Percentiles rank a stretch among this genome's conserved stretches.
These are phyloP conservation scores for Macroventuria anomochaeta DNA, from an alignment of 2,329 filamentous ascomycete genomes.

Conservation along the genomic window DNA sequence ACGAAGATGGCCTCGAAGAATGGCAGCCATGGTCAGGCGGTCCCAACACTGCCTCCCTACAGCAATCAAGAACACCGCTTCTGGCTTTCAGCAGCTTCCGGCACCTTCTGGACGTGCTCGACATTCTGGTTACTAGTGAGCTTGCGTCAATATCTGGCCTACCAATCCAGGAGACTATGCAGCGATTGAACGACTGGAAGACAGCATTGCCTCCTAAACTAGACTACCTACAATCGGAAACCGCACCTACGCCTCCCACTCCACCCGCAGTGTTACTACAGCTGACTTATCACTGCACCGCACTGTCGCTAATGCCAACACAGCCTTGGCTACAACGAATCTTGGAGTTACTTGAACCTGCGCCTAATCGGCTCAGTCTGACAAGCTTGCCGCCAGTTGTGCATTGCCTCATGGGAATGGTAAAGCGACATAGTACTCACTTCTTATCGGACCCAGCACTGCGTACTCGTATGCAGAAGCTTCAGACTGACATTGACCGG, in stretches of 20 bases:
- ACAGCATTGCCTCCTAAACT: conserved; percentile 34
- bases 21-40: conserved; percentile 74
- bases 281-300: conserved; percentile 34
- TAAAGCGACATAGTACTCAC: conserved; percentile 24
- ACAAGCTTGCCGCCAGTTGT: conserved; percentile 38
- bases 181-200: conserved; percentile 49
- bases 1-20: conserved; percentile 73
- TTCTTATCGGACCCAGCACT: conserved; percentile 21
- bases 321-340: conserved; percentile 26
- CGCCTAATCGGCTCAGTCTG: conserved; percentile 30
- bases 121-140: conserved; percentile 29
- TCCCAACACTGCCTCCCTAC: conserved; percentile 41
- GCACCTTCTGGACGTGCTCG: conserved; percentile 49
- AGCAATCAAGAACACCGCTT: conserved; percentile 39
- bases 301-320: conserved; percentile 31
- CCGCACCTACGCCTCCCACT: conserved; percentile 22
- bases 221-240: conserved; percentile 26
- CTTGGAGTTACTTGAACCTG: conserved; percentile 36
- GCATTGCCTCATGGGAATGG: conserved; percentile 32
- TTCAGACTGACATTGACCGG: conserved; percentile 21
- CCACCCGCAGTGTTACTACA: conserved; percentile 40
- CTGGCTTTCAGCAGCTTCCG: conserved; percentile 62
- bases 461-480: conserved; percentile 26
- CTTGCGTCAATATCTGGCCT: conserved; percentile 21
- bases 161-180: conserved; percentile 43